Evolutionary conservation across 495 filamentous ascomycete genomes (phyloP).

Genomic region (Ascodesmis nigricans): DNA sequence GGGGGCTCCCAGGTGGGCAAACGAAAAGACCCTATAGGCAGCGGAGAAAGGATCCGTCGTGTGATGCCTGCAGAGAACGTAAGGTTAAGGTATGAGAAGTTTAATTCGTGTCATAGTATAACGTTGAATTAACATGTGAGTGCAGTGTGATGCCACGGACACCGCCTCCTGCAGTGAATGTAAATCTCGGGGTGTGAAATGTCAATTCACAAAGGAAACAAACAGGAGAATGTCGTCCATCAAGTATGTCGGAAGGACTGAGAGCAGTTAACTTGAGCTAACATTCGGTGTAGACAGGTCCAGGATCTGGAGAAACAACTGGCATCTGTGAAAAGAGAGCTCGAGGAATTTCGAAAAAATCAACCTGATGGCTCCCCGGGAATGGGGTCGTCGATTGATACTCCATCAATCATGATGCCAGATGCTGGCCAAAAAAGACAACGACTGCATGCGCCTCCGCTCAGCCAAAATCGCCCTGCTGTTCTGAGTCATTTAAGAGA

Average conservation of each 20-base stretch:
- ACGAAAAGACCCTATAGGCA: slow-evolving; percentile 80
- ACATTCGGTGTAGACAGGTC: slow-evolving; percentile 39
- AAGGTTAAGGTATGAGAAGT: slow-evolving; percentile 82
- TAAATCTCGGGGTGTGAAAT: slow-evolving; percentile 81
- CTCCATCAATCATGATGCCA: slow-evolving; percentile 39
- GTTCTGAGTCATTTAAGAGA: slow-evolving; percentile 52
- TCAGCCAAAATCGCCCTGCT: slow-evolving; percentile 44
- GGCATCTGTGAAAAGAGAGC: slow-evolving; percentile 33
- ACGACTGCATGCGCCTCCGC: slow-evolving; percentile 31
- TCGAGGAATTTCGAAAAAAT: slow-evolving; percentile 39
- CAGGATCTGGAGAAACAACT: slow-evolving; percentile 94
- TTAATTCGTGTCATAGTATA: slow-evolving; percentile 4
- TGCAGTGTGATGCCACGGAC: slow-evolving; percentile 86
- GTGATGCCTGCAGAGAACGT: slow-evolving; percentile 88
- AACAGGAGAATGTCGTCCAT: slow-evolving; percentile 98
- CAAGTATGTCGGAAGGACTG: slow-evolving; percentile 35
- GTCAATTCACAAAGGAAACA: slow-evolving; percentile 97
- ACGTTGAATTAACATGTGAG: no score
- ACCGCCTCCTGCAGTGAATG: slow-evolving; percentile 91
- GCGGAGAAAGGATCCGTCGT: slow-evolving; percentile 86
- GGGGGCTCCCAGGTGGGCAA: slow-evolving; percentile 39
- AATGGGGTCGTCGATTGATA: no score
- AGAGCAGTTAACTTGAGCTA: background rate
- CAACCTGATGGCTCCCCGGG: slow-evolving; percentile 28
- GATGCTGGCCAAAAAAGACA: no score